Percentiles rank a stretch among this genome's conserved stretches.
Evolutionary conservation across 352 stramenopile genomes (phyloP).

Genomic region (Phytopythium sindhum): DNA sequence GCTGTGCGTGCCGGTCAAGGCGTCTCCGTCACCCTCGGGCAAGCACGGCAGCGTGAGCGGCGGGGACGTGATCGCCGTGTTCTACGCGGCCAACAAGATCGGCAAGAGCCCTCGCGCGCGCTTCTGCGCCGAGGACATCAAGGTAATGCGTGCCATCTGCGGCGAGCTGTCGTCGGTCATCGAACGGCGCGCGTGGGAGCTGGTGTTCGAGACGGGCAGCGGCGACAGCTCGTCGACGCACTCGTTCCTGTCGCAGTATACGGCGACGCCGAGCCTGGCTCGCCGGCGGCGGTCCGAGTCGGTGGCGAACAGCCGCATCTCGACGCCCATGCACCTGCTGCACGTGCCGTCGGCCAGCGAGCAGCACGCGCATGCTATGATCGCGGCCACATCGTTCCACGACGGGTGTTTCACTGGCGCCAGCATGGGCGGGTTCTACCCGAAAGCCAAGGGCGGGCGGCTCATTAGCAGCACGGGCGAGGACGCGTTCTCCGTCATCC

Average conservation of each 20-base stretch:
- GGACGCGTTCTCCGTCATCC: constrained; percentile 17
- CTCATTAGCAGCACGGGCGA: constrained; percentile 6
- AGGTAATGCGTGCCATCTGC: constrained; percentile 65
- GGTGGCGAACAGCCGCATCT: constrained; percentile 18
- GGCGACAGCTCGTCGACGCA: constrained; percentile 48
- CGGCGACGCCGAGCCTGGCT: constrained; percentile 40
- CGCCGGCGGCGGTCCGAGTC: constrained; percentile 16
- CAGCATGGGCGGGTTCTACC: constrained; percentile 1
- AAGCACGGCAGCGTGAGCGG: constrained; percentile 35
- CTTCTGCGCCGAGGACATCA: constrained; percentile 65
- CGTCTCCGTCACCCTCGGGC: constrained; percentile 12
- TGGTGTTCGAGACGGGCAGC: constrained; percentile 60
- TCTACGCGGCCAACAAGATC: constrained; percentile 82
- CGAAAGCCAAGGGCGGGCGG: background rate
- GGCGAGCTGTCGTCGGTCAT: constrained; percentile 58
- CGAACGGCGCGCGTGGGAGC: constrained; percentile 64
- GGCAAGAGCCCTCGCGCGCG: constrained; percentile 24
- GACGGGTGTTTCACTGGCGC: constrained; percentile 32
- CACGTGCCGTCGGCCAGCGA: constrained; percentile 14
- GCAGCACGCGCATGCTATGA: constrained; percentile 29
- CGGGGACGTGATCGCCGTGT: constrained; percentile 67
- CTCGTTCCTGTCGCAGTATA: constrained; percentile 77
- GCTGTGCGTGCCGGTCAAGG: constrained; percentile 72
- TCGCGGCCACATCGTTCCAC: constrained; percentile 31
- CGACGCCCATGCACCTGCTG: constrained; percentile 6